These are phyloP conservation scores for Irpex lacteus DNA, from an alignment of 1,284 basidiomycete genomes.

Conservation along the genomic window DNA sequence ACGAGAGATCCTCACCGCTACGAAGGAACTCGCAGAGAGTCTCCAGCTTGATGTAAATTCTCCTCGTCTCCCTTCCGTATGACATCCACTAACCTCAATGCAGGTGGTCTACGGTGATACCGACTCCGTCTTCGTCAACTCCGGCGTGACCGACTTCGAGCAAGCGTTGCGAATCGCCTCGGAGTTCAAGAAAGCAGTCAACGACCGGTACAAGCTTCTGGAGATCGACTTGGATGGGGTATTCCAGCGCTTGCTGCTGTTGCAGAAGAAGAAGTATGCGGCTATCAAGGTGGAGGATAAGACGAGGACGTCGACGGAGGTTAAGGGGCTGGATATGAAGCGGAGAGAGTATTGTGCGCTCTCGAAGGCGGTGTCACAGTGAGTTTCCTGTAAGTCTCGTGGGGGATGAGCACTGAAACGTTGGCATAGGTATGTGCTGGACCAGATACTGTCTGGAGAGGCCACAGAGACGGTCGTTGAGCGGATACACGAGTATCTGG, in stretches of 20 bases:
- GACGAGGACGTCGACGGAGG: constrained; percentile 74
- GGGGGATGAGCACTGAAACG: neutral
- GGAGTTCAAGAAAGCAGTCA: constrained; percentile 94
- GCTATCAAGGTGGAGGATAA: constrained; percentile 91
- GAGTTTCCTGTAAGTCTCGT: constrained; percentile 29
- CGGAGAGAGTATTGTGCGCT: constrained; percentile 92
- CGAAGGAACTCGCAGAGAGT: constrained; percentile 89
- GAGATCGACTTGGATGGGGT: constrained; percentile 97
- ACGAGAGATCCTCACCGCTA: constrained; percentile 94
- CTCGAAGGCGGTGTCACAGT: constrained; percentile 93
- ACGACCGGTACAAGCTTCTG: constrained; percentile 91
- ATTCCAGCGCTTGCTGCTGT: constrained; percentile 88
- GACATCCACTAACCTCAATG: neutral
- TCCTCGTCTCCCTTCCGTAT: constrained; percentile 3
- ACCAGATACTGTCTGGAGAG: constrained; percentile 90
- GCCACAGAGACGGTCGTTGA: constrained; percentile 88
- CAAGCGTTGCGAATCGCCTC: constrained; percentile 91
- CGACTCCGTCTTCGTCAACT: constrained; percentile 98
- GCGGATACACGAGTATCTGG: constrained; percentile 91
- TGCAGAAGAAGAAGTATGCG: constrained; percentile 99
- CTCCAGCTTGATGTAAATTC: constrained; percentile 80
- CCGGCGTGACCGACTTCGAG: constrained; percentile 84
- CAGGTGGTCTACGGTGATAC: constrained; percentile 99
- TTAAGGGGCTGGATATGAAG: constrained; percentile 99
- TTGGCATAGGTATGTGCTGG: constrained; percentile 72